Base-by-base conservation (phyloP, 1,284 basidiomycete species). In the Agroathelia rolfsii region DNA sequence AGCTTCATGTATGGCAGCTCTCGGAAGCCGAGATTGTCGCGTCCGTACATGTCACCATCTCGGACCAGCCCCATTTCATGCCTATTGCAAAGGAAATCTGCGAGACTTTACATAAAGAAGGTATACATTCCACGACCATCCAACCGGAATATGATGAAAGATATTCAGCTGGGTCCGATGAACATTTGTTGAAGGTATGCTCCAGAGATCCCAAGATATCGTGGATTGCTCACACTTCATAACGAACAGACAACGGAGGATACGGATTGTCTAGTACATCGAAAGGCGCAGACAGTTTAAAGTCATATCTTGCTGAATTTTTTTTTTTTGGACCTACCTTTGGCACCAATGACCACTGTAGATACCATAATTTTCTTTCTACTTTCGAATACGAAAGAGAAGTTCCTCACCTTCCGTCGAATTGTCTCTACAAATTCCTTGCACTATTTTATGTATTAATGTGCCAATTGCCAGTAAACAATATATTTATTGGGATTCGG, bases 1-100 rank as follows among this genome's bases (percentile, higher is more conserved):
- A 93, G 49, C 69, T 99, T 19, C 95, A 98, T 58, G 77, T 98
- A 35, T 99, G 95, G 95, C 92, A 95, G 52, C 64, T 93, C 20
- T 81, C 79, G 11, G 85, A 89, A 56, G 69, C 68, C 41, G 96
- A 95, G 52, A 77, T 92, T 33, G 86, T 98, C 22, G 94, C 94
- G 4, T 93, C 87, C 1, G 92, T 99, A 12, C 95, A 99, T 58
- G 87, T 99, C 29, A 72, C 89, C 41, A 80, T 93, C 15, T 79
- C 77, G 19, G 70, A 77, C 36, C 67, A 71, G 27, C 70, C 75
- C 39, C 86, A 95, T 48, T 97, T 96, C 56, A 96, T 96, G 87
- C 73, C 72, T 4, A 76, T 95, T 28, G 89, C 90, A 3, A 73
- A 72, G 29, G 72, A 84, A 32, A 93, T 98, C 42, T 69, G 93